phyloP scores from a whole-genome alignment of 176 grass and related monocot genomes.

The Cenchrus americanus region DNA sequence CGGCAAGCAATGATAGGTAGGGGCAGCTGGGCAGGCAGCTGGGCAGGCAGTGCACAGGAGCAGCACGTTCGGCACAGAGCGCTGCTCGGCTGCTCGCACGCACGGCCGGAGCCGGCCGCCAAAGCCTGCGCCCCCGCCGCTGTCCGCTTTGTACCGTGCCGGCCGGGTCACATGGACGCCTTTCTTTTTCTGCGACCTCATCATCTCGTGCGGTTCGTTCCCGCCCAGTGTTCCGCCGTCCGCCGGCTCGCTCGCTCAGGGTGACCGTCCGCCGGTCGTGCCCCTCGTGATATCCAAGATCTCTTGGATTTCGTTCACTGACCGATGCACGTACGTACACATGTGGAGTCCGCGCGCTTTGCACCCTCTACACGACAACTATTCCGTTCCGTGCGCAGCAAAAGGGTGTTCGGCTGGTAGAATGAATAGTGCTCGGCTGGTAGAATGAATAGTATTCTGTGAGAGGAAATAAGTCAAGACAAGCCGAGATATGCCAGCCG shows the following conservation, averaged over 20 bases:
- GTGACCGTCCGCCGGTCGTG: background rate
- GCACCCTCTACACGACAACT: background rate
- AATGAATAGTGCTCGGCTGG: too few relatives aligned
- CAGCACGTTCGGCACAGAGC: background rate
- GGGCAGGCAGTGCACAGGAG: background rate
- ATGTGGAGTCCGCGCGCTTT: background rate
- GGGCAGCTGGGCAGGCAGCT: background rate
- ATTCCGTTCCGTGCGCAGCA: background rate
- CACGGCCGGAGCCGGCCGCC: constrained; percentile 22
- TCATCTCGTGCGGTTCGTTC: background rate
- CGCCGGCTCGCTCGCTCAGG: too few relatives aligned
- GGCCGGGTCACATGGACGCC: constrained; percentile 6
- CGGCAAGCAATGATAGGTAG: background rate
- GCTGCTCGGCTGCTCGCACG: background rate
- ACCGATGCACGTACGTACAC: too few relatives aligned
- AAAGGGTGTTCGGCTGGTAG: too few relatives aligned
- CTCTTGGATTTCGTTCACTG: background rate
- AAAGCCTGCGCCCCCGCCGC: background rate
- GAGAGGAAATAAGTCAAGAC: too few relatives aligned
- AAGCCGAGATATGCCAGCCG: too few relatives aligned
- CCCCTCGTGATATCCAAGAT: background rate
- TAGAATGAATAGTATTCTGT: too few relatives aligned
- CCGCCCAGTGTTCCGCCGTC: too few relatives aligned
- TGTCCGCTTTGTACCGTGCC: constrained; percentile 37
- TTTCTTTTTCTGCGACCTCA: background rate